phyloP scores from a whole-genome alignment of 164 flowering plant genomes.

The Sextonia rubra region DNA sequence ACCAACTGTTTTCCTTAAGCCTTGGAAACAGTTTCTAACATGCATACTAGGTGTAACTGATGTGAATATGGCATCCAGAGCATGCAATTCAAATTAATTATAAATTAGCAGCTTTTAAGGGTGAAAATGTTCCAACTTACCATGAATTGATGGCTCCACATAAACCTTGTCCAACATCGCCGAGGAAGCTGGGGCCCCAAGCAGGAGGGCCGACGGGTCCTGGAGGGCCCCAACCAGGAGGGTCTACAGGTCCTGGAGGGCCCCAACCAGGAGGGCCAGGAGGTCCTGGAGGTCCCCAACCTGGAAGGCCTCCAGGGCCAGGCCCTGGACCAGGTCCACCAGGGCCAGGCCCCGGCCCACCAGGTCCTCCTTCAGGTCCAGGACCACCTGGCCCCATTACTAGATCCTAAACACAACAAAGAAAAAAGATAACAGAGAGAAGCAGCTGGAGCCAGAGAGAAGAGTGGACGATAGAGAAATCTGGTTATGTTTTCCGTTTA shows the following conservation, averaged over 20 bases:
- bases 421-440: not conserved
- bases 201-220: not conserved
- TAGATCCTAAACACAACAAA: not conserved
- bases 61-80: not conserved
- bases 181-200: not conserved
- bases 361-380: not conserved
- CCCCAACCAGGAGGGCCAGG: not conserved
- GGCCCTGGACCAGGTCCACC: not conserved
- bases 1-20: too few species aligned
- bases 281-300: not conserved
- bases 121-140: not conserved
- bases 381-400: not conserved
- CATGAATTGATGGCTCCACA: not conserved
- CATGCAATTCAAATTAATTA: not conserved
- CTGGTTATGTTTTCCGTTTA: not conserved
- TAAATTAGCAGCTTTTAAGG: not conserved
- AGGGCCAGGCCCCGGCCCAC: conserved; percentile 1
- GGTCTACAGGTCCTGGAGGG: not conserved
- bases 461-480: not conserved
- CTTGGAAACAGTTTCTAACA: too few species aligned
- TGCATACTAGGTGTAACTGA: not conserved
- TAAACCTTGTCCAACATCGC: not conserved
- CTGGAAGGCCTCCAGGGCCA: not conserved
- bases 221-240: not conserved
- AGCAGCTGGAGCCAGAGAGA: not conserved